Conservation (phyloP, 2,329 filamentous ascomycete genomes). For the Neonectria hederae region DNA sequence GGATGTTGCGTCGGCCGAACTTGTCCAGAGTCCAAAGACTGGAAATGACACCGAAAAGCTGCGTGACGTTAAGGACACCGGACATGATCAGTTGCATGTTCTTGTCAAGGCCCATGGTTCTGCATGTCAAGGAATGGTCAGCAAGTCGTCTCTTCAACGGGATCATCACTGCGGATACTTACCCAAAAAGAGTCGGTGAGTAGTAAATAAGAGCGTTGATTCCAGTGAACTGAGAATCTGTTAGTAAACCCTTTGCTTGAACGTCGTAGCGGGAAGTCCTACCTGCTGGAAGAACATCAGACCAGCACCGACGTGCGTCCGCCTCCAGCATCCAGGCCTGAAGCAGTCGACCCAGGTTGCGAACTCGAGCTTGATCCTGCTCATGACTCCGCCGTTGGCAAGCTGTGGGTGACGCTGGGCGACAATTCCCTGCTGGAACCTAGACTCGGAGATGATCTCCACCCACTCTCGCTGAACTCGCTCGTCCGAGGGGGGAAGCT, state of each 20-base stretch:
- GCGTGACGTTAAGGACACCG: conserved; percentile 44
- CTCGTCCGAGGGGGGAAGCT: conserved; percentile 32
- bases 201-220: conserved; percentile 64
- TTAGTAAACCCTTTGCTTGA: background rate
- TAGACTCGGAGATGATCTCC: conserved; percentile 40
- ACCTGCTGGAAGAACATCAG: conserved; percentile 69
- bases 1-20: conserved; percentile 40
- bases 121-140: background rate
- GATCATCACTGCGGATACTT: background rate
- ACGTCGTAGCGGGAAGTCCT: conserved; percentile 5
- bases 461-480: conserved; percentile 38
- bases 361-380: conserved; percentile 57
- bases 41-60: conserved; percentile 50
- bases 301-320: conserved; percentile 56
- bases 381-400: conserved; percentile 46
- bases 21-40: conserved; percentile 55
- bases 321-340: conserved; percentile 57
- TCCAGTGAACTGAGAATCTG: conserved; percentile 33
- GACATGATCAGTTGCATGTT: conserved; percentile 47
- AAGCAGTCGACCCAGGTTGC: conserved; percentile 61
- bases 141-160: background rate
- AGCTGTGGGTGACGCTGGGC: conserved; percentile 46
- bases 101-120: conserved; percentile 57
- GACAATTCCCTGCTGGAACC: conserved; percentile 42
- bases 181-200: conserved; percentile 65